Evolutionary conservation across 352 stramenopile genomes (phyloP).

Genomic region (Pythium myriotylum): DNA sequence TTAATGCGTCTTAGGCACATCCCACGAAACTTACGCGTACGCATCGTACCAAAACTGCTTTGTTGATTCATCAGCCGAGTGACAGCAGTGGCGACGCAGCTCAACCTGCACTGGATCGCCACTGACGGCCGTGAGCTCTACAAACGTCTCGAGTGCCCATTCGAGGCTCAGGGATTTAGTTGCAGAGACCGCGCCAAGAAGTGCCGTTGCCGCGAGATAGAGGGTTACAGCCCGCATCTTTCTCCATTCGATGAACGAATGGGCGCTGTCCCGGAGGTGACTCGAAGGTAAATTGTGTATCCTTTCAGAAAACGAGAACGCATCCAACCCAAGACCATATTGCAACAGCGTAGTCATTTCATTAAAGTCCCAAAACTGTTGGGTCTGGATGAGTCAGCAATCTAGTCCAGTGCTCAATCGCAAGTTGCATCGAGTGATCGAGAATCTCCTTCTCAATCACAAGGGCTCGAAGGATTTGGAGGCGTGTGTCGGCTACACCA

Average conservation of each 20-base stretch:
- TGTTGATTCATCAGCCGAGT: conserved; percentile 7
- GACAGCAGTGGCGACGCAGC: conserved; percentile 30
- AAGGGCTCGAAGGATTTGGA: conserved; percentile 46
- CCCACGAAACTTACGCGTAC: too few relatives aligned
- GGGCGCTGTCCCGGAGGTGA: conserved; percentile 1
- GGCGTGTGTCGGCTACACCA: conserved; percentile 5
- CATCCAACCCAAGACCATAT: conserved; percentile 13
- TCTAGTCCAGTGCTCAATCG: conserved; percentile 44
- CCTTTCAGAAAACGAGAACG: too few relatives aligned
- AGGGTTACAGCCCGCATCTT: too few relatives aligned
- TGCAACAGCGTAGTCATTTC: conserved; percentile 17
- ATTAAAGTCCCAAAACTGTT: conserved; percentile 35
- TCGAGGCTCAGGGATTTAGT: background rate
- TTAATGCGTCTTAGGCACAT: too few relatives aligned
- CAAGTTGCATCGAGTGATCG: conserved; percentile 48
- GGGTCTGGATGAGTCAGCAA: conserved; percentile 50
- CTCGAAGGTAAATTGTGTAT: conserved; percentile 16
- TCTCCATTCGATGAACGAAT: too few relatives aligned
- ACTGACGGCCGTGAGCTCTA: conserved; percentile 13
- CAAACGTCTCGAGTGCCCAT: conserved; percentile 33
- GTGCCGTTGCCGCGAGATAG: background rate
- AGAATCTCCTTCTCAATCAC: conserved; percentile 68
- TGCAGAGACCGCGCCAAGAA: background rate
- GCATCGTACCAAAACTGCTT: conserved; percentile 25
- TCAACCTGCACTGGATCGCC: conserved; percentile 19